phyloP scores from a whole-genome alignment of 2,329 filamentous ascomycete species.

The Passalora sequoiae region DNA sequence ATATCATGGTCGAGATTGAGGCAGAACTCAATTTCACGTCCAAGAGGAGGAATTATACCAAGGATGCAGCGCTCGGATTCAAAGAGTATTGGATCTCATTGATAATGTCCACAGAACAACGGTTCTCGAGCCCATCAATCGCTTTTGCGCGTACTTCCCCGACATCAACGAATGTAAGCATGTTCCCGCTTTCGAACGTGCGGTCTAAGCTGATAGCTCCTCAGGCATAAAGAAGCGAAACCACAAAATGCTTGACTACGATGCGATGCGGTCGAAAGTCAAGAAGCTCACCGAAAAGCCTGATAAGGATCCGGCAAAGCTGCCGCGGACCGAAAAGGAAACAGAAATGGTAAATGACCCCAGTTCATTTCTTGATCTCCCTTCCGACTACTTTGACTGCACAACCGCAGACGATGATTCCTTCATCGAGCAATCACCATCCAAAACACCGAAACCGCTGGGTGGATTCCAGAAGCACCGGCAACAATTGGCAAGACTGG shows the following conservation, averaged over 20 bases:
- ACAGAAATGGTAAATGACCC: slow-evolving; percentile 62
- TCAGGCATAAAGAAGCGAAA: slow-evolving; percentile 92
- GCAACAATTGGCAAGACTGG: background rate
- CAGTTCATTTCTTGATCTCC: slow-evolving; percentile 17
- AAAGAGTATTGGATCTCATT: slow-evolving; percentile 28
- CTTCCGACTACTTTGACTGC: slow-evolving; percentile 9
- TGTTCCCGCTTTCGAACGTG: background rate
- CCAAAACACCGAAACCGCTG: slow-evolving; percentile 27
- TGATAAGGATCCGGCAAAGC: slow-evolving; percentile 95
- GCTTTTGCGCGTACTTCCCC: slow-evolving; percentile 97
- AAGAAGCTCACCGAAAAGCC: slow-evolving; percentile 97
- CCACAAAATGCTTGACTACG: slow-evolving; percentile 97
- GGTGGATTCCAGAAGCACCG: slow-evolving; percentile 20
- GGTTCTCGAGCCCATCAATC: slow-evolving; percentile 88
- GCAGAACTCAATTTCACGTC: slow-evolving; percentile 27
- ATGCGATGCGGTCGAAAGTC: slow-evolving; percentile 89
- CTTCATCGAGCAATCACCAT: slow-evolving; percentile 23
- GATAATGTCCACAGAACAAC: slow-evolving; percentile 58
- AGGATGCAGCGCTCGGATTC: slow-evolving; percentile 9
- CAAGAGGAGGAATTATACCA: slow-evolving; percentile 22
- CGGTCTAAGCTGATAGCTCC: slow-evolving; percentile 2
- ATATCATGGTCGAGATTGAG: slow-evolving; percentile 24
- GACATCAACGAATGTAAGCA: slow-evolving; percentile 90
- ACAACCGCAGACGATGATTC: slow-evolving; percentile 13
- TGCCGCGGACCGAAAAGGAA: slow-evolving; percentile 93